phyloP scores from a whole-genome alignment of 352 stramenopile species.

The Pythium myriotylum region DNA sequence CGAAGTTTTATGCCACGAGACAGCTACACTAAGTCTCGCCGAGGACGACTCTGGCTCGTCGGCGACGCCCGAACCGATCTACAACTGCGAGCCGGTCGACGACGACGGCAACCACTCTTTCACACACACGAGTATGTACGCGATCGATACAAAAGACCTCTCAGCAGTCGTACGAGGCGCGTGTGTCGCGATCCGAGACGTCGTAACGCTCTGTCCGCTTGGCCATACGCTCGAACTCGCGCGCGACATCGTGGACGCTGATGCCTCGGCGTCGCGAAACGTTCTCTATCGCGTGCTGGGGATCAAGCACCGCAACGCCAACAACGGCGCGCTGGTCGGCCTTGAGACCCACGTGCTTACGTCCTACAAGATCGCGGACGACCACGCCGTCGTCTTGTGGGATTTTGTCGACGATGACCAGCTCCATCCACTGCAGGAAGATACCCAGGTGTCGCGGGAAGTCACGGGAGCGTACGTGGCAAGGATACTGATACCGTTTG shows the following conservation, averaged over 20 bases:
- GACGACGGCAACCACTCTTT: background rate
- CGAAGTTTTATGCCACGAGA: background rate
- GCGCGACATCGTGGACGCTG: conserved; percentile 15
- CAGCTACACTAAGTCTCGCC: background rate
- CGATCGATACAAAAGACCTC: conserved; percentile 36
- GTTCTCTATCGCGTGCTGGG: conserved; percentile 18
- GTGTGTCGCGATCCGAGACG: conserved; percentile 32
- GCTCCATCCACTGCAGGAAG: conserved; percentile 19
- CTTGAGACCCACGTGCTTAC: conserved; percentile 35
- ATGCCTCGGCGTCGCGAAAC: conserved; percentile 3
- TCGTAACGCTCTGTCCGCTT: conserved; percentile 28
- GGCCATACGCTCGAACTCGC: conserved; percentile 22
- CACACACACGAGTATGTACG: conserved; percentile 36
- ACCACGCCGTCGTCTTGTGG: conserved; percentile 34
- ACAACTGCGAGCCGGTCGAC: conserved; percentile 10
- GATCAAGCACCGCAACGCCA: conserved; percentile 4
- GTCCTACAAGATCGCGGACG: conserved; percentile 30
- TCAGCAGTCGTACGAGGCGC: conserved; percentile 20
- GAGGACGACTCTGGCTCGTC: background rate
- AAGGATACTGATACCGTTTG: background rate
- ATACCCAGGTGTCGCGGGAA: conserved; percentile 30
- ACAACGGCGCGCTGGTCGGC: conserved; percentile 9
- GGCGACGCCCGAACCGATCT: conserved; percentile 2
- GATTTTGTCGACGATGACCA: conserved; percentile 41
- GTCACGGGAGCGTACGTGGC: conserved; percentile 18